Conservation (phyloP, 2,329 filamentous ascomycete species). For the Phaeoacremonium minimum region DNA sequence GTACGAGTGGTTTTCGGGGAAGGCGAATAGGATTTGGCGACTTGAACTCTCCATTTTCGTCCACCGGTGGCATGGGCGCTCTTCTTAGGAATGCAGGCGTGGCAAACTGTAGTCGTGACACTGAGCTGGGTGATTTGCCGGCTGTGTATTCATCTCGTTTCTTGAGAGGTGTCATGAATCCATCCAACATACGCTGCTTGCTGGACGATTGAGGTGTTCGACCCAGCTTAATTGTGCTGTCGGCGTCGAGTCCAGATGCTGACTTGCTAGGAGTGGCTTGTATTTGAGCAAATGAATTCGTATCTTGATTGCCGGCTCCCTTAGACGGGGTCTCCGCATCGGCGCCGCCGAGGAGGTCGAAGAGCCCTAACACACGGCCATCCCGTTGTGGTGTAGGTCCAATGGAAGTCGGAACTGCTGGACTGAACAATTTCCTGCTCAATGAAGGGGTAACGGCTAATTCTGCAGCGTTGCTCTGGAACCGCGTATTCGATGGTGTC, state of each 20-base stretch:
- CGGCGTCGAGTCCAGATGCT: slow-evolving; percentile 21
- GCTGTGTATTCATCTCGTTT: slow-evolving; percentile 33
- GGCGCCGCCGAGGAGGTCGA: slow-evolving; percentile 60
- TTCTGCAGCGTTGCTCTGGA: slow-evolving; percentile 7
- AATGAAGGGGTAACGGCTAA: slow-evolving; percentile 51
- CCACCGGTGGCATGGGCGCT: slow-evolving; percentile 43
- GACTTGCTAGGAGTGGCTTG: slow-evolving; percentile 46
- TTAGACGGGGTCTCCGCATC: slow-evolving; percentile 45
- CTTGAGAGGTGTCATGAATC: slow-evolving; percentile 63
- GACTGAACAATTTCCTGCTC: slow-evolving; percentile 56
- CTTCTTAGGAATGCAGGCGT: slow-evolving; percentile 69
- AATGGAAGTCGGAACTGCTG: slow-evolving; percentile 55
- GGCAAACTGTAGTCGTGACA: slow-evolving; percentile 54
- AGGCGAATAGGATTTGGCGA: slow-evolving; percentile 45
- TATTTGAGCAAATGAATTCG: slow-evolving; percentile 24
- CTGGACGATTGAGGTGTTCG: slow-evolving; percentile 51
- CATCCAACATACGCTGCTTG: slow-evolving; percentile 58
- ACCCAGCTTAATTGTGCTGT: slow-evolving; percentile 26
- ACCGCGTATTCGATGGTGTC: slow-evolving; percentile 40
- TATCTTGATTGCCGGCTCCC: slow-evolving; percentile 21
- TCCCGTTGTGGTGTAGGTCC: slow-evolving; percentile 79
- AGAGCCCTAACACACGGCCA: slow-evolving; percentile 71
- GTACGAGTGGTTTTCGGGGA: slow-evolving; percentile 57
- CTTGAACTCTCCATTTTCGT: slow-evolving; percentile 51
- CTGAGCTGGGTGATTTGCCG: slow-evolving; percentile 41